Conservation (phyloP, 192 early-diverging fungal species). For the Coemansia sp. region DNA sequence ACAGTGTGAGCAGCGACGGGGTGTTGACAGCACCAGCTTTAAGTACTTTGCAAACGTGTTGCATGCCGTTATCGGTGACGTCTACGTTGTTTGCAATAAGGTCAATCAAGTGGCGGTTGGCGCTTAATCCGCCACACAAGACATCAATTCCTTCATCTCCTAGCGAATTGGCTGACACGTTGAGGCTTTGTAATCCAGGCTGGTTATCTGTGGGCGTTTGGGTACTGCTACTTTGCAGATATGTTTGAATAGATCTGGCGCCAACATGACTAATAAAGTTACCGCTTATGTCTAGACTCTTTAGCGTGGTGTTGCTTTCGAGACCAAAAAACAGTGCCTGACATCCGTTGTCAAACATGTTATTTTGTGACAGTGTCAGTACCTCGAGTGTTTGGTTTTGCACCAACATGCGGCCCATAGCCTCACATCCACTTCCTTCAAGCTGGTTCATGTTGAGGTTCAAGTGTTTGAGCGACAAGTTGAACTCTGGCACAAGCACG, state of each 20-base stretch:
- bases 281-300: slow-evolving; percentile 20
- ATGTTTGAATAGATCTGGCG: slow-evolving; percentile 14
- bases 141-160: slow-evolving; percentile 25
- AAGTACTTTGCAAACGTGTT: slow-evolving; percentile 9
- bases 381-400: slow-evolving; percentile 14
- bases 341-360: slow-evolving; percentile 37
- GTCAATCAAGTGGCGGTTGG: slow-evolving; percentile 15
- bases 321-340: slow-evolving; percentile 18
- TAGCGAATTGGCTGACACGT: slow-evolving; percentile 28
- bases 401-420: slow-evolving; percentile 13
- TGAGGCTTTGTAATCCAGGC: slow-evolving; percentile 15
- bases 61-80: slow-evolving; percentile 13
- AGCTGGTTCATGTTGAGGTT: slow-evolving; percentile 39
- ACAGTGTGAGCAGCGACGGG: slow-evolving; percentile 27
- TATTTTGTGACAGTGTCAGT: slow-evolving; percentile 27
- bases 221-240: background rate
- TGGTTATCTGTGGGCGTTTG: background rate
- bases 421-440: slow-evolving; percentile 16
- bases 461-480: slow-evolving; percentile 7
- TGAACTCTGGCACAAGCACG: background rate
- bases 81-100: slow-evolving; percentile 23
- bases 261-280: slow-evolving; percentile 31
- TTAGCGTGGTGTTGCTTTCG: slow-evolving; percentile 10
- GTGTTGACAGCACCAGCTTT: slow-evolving; percentile 3
- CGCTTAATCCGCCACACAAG: slow-evolving; percentile 17